Percentiles rank a stretch among this genome's conserved stretches.
Conservation (phyloP, 768 basidiomycete species). For the Rhodotorula toruloides region DNA sequence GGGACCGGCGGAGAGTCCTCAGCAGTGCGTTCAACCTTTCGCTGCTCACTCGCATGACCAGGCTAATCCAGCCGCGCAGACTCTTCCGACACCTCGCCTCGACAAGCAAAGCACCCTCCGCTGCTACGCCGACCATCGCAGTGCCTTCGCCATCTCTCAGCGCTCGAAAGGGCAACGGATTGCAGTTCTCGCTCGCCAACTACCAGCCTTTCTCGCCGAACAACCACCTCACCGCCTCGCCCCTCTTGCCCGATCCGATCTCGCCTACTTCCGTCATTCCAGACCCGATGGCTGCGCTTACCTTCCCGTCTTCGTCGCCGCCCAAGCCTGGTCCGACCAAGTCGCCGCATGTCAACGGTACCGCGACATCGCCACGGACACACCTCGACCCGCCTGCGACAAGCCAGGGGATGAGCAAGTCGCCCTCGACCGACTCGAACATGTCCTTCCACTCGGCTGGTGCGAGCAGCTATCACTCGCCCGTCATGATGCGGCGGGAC, state of each 20-base stretch:
- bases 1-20: background rate
- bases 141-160: background rate
- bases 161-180: background rate
- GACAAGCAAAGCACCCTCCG: background rate
- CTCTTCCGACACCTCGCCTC: conserved; percentile 14
- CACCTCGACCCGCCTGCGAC: conserved; percentile 2
- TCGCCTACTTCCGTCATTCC: conserved; percentile 18
- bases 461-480: conserved; percentile 27
- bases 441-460: conserved; percentile 3
- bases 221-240: conserved; percentile 3
- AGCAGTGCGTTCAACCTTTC: background rate
- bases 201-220: conserved; percentile 12
- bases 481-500: conserved; percentile 17
- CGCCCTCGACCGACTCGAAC: conserved; percentile 18
- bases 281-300: conserved; percentile 16
- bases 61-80: background rate
- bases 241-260: conserved; percentile 17
- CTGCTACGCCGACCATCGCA: background rate
- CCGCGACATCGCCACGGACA: too few relatives aligned
- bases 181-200: conserved; percentile 15
- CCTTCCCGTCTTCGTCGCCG: background rate
- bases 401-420: conserved; percentile 6
- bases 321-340: too few relatives aligned
- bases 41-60: background rate
- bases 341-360: too few relatives aligned